These are phyloP conservation scores for Evernia prunastri DNA, from an alignment of 495 filamentous ascomycete genomes.

Conservation along the genomic window DNA sequence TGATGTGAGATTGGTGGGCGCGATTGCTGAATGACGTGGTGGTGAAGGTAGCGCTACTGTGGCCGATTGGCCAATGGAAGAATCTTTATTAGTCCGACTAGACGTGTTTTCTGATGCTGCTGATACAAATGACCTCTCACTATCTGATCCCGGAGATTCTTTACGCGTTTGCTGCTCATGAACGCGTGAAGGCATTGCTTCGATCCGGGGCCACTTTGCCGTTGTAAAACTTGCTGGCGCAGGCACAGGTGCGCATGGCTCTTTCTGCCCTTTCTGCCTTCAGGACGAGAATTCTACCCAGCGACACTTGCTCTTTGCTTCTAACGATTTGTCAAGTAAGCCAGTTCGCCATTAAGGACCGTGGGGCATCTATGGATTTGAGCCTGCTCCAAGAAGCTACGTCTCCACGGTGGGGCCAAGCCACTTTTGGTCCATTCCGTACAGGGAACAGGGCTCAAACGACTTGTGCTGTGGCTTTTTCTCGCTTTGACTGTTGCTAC, in stretches of 20 bases:
- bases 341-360: neutral
- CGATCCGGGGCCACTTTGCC: too few species aligned
- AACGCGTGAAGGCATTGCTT: conserved; percentile 20
- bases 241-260: neutral
- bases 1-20: conserved; percentile 11
- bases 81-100: conserved; percentile 3
- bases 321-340: neutral
- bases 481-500: neutral
- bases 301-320: neutral
- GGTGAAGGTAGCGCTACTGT: conserved; percentile 15
- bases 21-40: conserved; percentile 9
- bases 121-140: conserved; percentile 23
- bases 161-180: conserved; percentile 6
- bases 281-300: neutral
- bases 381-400: neutral
- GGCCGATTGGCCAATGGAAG: conserved; percentile 16
- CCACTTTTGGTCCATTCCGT: neutral
- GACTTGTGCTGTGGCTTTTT: neutral
- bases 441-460: neutral
- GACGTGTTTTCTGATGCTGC: conserved; percentile 24
- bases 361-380: neutral
- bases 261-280: neutral
- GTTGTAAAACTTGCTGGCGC: neutral
- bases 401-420: neutral
- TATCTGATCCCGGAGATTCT: conserved; percentile 19